Conservation (phyloP, 768 basidiomycete species). For the Boletus eberwhitei region DNA sequence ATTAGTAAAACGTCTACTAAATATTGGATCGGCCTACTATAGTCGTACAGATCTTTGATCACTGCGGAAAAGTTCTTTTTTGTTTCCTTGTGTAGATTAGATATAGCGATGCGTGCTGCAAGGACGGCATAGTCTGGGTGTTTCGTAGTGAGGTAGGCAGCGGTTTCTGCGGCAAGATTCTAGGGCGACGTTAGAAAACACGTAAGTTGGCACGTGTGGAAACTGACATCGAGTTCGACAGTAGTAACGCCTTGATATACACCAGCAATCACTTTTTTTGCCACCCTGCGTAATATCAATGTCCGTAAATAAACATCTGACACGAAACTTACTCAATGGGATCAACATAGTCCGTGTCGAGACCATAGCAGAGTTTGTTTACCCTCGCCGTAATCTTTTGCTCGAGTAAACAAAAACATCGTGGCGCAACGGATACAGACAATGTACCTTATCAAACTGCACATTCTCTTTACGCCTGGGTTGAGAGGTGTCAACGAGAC, state of each 20-base stretch:
- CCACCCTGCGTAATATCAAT: conserved; percentile 49
- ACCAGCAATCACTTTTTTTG: conserved; percentile 90
- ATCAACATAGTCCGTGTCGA: conserved; percentile 88
- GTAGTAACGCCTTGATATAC: conserved; percentile 97
- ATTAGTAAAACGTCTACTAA: not conserved
- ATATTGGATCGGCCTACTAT: conserved; percentile 50
- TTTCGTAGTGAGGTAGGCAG: conserved; percentile 94
- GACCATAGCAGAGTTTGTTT: conserved; percentile 91
- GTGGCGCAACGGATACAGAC: conserved; percentile 5
- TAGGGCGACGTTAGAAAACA: conserved; percentile 29
- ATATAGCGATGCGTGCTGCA: conserved; percentile 97
- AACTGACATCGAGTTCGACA: conserved; percentile 88
- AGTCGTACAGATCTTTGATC: conserved; percentile 84
- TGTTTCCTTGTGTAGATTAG: conserved; percentile 98
- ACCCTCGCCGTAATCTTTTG: conserved; percentile 80
- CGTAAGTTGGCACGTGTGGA: not conserved
- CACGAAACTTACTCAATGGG: conserved; percentile 68
- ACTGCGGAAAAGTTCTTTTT: conserved; percentile 96
- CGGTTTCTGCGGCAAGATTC: conserved; percentile 97
- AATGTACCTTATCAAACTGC: conserved; percentile 83
- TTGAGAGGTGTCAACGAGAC: conserved; percentile 14
- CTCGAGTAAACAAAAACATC: conserved; percentile 14
- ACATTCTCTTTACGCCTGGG: conserved; percentile 84
- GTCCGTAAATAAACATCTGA: not conserved
- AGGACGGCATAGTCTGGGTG: conserved; percentile 98